phyloP scores from a whole-genome alignment of 2,329 filamentous ascomycete species.

The Fusarium sp. region DNA sequence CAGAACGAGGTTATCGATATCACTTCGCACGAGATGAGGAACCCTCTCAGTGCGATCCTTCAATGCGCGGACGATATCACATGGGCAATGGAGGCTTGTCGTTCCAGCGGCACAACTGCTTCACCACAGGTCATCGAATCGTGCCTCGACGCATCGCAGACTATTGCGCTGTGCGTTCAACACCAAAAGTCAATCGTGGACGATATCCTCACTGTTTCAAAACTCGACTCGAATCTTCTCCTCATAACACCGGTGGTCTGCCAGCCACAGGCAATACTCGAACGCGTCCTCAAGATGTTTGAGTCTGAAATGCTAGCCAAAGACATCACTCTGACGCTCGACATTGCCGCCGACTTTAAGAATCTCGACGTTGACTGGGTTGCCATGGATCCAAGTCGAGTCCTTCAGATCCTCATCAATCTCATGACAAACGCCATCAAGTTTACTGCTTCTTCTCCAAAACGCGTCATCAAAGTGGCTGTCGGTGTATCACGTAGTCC shows the following conservation, averaged over 20 bases:
- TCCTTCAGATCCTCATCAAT: constrained; percentile 83
- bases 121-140: constrained; percentile 59
- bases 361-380: constrained; percentile 71
- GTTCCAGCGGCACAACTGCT: neutral
- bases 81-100: constrained; percentile 50
- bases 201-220: constrained; percentile 76
- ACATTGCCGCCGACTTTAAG: constrained; percentile 67
- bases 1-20: constrained; percentile 79
- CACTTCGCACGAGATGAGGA: constrained; percentile 75
- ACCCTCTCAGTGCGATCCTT: constrained; percentile 75
- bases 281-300: constrained; percentile 77
- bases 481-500: constrained; percentile 56
- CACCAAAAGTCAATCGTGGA: constrained; percentile 82
- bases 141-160: constrained; percentile 77
- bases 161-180: constrained; percentile 78
- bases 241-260: constrained; percentile 75
- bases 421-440: constrained; percentile 83
- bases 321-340: constrained; percentile 71
- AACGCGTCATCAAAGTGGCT: constrained; percentile 59
- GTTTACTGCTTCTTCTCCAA: constrained; percentile 65
- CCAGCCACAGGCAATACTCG: constrained; percentile 71
- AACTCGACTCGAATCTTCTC: constrained; percentile 78
- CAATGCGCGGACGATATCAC: constrained; percentile 77
- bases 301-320: constrained; percentile 75
- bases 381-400: constrained; percentile 73